These are phyloP conservation scores for Dinochytrium kinnereticum DNA, from an alignment of 371 early-diverging fungal species.

Conservation along the genomic window DNA sequence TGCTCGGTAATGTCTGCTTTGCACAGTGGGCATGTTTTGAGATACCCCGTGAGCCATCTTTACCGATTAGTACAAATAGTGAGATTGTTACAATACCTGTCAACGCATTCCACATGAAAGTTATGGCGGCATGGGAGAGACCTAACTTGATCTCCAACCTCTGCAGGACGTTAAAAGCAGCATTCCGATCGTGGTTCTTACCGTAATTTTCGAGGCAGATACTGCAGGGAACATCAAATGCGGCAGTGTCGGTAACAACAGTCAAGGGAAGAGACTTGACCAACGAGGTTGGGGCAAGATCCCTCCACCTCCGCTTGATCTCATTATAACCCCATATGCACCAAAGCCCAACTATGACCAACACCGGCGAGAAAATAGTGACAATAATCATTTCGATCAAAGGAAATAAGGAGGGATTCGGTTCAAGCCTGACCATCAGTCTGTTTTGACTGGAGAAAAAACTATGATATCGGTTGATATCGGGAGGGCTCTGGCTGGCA, in stretches of 20 bases:
- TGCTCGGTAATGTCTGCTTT: slow-evolving; percentile 9
- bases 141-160: background rate
- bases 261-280: slow-evolving; percentile 18
- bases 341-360: slow-evolving; percentile 24
- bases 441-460: background rate
- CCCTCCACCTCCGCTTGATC: background rate
- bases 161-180: background rate
- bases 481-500: background rate
- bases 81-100: background rate
- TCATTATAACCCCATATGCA: slow-evolving; percentile 21
- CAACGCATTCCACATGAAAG: slow-evolving; percentile 9
- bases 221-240: background rate
- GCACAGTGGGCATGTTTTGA: slow-evolving; percentile 16
- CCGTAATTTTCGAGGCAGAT: slow-evolving; percentile 18
- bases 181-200: slow-evolving; percentile 1
- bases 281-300: background rate
- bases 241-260: background rate
- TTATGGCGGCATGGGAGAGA: background rate
- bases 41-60: background rate
- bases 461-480: background rate
- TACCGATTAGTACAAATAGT: background rate
- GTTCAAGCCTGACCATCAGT: slow-evolving; percentile 21
- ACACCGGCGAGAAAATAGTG: slow-evolving; percentile 28
- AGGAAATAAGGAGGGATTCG: slow-evolving; percentile 37
- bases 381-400: slow-evolving; percentile 39